Evolutionary conservation across 331 rosid genomes (phyloP).

Genomic region (Erythrophleum ivorense): DNA sequence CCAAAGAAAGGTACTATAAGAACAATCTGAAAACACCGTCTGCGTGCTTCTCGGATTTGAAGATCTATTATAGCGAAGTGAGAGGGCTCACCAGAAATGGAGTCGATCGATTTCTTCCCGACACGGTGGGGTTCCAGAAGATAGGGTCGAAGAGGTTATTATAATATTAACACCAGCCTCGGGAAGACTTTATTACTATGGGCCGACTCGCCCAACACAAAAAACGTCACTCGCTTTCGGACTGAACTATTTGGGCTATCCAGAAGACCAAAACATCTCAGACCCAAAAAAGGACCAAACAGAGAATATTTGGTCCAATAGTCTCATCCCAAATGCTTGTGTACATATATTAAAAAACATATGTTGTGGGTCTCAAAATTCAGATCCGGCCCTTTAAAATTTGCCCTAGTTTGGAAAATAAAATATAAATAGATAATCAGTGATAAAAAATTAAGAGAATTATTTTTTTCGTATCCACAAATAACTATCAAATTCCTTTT

Average conservation of each 20-base stretch:
- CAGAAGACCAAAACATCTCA: no score
- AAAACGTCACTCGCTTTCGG: not conserved
- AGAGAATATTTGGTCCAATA: not conserved
- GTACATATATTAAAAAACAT: no score
- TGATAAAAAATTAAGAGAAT: no score
- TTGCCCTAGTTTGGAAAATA: no score
- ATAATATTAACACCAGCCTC: no score
- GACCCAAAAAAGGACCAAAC: no score
- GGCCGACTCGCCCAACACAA: not conserved
- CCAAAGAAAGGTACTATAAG: not conserved
- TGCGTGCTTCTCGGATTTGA: slow-evolving; percentile 7
- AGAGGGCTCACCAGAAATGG: slow-evolving; percentile 38
- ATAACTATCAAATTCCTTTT: no score
- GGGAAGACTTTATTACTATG: not conserved
- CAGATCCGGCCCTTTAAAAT: not conserved
- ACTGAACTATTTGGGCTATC: not conserved
- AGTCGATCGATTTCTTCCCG: not conserved
- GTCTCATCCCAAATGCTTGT: not conserved
- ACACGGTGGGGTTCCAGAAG: not conserved
- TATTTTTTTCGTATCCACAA: no score
- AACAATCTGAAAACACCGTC: not conserved
- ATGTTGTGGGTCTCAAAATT: no score
- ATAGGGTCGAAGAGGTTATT: no score
- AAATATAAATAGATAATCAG: no score
- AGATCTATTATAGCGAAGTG: slow-evolving; percentile 21